phyloP scores from a whole-genome alignment of 2,329 filamentous ascomycete species.

The Hysterium pulicare region DNA sequence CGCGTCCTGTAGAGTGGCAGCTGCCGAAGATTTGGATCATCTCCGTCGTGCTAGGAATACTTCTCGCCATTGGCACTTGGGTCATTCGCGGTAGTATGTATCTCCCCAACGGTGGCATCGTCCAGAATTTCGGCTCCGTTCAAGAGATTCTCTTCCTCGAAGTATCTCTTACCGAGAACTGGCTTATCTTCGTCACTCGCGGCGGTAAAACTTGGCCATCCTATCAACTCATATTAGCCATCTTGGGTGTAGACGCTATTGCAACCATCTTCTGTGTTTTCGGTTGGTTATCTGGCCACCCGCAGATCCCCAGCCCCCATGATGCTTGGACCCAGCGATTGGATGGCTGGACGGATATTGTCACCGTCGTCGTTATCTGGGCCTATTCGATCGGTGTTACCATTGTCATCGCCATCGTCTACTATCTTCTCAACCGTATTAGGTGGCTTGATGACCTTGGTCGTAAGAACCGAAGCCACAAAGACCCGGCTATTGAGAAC shows the following conservation, averaged over 20 bases:
- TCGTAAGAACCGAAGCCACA: constrained; percentile 58
- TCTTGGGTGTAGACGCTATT: constrained; percentile 67
- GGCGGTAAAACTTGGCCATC: constrained; percentile 70
- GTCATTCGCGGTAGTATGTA: constrained; percentile 68
- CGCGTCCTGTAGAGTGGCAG: constrained; percentile 75
- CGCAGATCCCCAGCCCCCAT: constrained; percentile 43
- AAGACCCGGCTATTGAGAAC: constrained; percentile 65
- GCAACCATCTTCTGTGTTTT: constrained; percentile 73
- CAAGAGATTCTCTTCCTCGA: constrained; percentile 64
- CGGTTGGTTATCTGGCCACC: constrained; percentile 64
- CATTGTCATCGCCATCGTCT: constrained; percentile 64
- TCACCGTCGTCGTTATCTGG: constrained; percentile 65
- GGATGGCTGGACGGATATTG: constrained; percentile 58
- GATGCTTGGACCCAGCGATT: constrained; percentile 37
- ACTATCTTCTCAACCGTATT: constrained; percentile 60
- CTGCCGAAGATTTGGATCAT: constrained; percentile 80
- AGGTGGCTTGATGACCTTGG: constrained; percentile 60
- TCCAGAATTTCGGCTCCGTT: constrained; percentile 70
- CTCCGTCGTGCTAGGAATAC: constrained; percentile 62
- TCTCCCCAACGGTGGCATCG: constrained; percentile 66
- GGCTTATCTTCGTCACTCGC: constrained; percentile 54
- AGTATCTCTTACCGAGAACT: constrained; percentile 52
- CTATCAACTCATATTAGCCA: constrained; percentile 69
- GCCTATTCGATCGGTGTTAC: constrained; percentile 64
- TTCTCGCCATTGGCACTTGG: constrained; percentile 70